A percentile compares a stretch with the other conserved stretches of the same genome.
Conservation (phyloP, 1,139 yeast species). For the Hansenula sp. region DNA sequence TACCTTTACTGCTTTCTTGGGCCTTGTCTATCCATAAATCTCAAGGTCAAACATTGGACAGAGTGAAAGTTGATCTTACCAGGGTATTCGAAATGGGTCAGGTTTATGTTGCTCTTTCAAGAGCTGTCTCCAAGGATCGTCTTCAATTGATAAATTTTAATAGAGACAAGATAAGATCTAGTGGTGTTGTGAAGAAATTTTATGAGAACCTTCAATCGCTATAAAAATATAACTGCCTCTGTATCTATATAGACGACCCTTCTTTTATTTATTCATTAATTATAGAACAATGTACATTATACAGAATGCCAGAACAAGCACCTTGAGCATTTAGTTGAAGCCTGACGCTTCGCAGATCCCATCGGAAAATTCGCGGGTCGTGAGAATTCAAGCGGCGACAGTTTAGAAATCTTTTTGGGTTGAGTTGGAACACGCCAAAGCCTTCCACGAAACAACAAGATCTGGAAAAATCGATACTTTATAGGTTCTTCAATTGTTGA, state of each 20-base stretch:
- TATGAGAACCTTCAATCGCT: constrained; percentile 39
- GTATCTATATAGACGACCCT: neutral
- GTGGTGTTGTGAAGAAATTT: constrained; percentile 63
- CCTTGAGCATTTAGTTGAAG: no score
- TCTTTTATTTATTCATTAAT: neutral
- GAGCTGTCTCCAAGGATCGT: constrained; percentile 75
- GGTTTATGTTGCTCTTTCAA: constrained; percentile 84
- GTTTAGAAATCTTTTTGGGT: no score
- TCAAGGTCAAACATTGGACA: constrained; percentile 83
- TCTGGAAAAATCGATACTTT: no score
- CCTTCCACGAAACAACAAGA: no score
- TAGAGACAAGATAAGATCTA: constrained; percentile 57
- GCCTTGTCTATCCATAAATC: constrained; percentile 89
- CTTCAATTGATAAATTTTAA: constrained; percentile 74
- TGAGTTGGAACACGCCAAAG: no score
- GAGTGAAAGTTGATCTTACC: constrained; percentile 72
- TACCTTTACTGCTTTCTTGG: constrained; percentile 82
- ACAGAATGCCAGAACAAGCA: no score
- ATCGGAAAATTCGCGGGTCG: no score
- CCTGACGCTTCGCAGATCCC: no score
- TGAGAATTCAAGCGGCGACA: no score
- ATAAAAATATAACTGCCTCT: no score
- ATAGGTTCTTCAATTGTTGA: no score
- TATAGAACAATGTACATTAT: neutral
- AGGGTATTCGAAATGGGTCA: constrained; percentile 81